phyloP scores from a whole-genome alignment of 2,329 filamentous ascomycete species.

The Achaetomium macrosporum region DNA sequence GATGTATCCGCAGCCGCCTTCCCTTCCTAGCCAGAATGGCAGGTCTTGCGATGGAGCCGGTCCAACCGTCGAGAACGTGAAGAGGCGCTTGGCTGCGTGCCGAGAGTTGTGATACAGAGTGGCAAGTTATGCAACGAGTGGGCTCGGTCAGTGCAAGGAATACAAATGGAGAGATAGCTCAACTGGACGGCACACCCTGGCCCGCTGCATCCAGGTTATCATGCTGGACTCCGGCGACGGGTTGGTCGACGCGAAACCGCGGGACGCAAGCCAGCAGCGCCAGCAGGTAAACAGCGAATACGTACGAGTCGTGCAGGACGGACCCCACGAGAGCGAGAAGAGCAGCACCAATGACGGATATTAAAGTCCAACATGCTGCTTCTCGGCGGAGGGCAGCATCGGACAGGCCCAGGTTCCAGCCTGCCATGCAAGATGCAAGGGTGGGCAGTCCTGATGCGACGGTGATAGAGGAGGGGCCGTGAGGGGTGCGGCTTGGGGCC shows the following conservation, averaged over 20 bases:
- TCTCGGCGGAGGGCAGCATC: constrained; percentile 9
- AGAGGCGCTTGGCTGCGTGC: constrained; percentile 5
- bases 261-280: constrained; percentile 12
- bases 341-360: constrained; percentile 24
- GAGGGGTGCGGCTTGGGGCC: constrained; percentile 20
- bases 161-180: constrained; percentile 13
- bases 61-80: constrained; percentile 2
- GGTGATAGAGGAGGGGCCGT: constrained; percentile 23
- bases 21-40: constrained; percentile 7
- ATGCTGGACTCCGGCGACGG: constrained; percentile 28
- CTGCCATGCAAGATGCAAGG: constrained; percentile 24
- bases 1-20: constrained; percentile 26
- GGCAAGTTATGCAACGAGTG: constrained; percentile 5
- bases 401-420: background rate
- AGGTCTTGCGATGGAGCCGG: constrained; percentile 1
- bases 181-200: constrained; percentile 25
- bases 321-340: constrained; percentile 6
- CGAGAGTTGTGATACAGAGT: background rate
- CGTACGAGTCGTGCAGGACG: constrained; percentile 7
- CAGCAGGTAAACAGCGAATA: constrained; percentile 15
- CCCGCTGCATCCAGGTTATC: constrained; percentile 29
- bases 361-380: constrained; percentile 22
- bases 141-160: constrained; percentile 26
- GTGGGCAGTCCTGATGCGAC: constrained; percentile 27
- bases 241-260: constrained; percentile 24